Conservation (phyloP, 2,329 filamentous ascomycete species). For the Beauveria asiatica region DNA sequence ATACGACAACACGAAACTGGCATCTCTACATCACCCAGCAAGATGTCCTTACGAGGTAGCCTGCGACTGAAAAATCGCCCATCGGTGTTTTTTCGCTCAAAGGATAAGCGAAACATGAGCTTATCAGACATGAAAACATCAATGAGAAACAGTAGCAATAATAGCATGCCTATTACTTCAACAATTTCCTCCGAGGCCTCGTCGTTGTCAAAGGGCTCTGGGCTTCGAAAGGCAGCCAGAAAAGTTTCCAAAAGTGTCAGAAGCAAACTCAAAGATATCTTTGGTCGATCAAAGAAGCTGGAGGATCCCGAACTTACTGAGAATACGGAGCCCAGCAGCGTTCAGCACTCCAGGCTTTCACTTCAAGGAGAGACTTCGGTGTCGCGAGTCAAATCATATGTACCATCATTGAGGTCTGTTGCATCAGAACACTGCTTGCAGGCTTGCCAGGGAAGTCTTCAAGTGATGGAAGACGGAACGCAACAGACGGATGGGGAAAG, state of each 20-base stretch:
- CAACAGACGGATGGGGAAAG: slow-evolving; percentile 38
- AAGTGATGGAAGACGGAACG: slow-evolving; percentile 35
- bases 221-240: slow-evolving; percentile 44
- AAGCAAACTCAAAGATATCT: slow-evolving; percentile 45
- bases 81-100: slow-evolving; percentile 36
- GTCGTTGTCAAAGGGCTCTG: slow-evolving; percentile 19
- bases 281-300: slow-evolving; percentile 20
- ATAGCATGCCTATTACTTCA: slow-evolving; percentile 25
- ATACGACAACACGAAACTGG: background rate
- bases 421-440: slow-evolving; percentile 37
- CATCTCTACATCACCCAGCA: slow-evolving; percentile 3
- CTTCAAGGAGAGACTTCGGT: slow-evolving; percentile 35
- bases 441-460: slow-evolving; percentile 47
- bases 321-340: slow-evolving; percentile 22
- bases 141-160: slow-evolving; percentile 38
- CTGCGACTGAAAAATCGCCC: slow-evolving; percentile 30
- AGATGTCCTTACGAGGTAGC: slow-evolving; percentile 6
- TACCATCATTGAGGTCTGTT: slow-evolving; percentile 42
- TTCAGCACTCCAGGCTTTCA: slow-evolving; percentile 24
- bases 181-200: slow-evolving; percentile 20
- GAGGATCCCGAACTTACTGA: slow-evolving; percentile 13
- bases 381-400: slow-evolving; percentile 37
- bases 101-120: slow-evolving; percentile 24
- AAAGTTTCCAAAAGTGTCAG: slow-evolving; percentile 56
- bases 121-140: slow-evolving; percentile 37